phyloP scores from a whole-genome alignment of 805 yeast genomes.

The Priceomyces haplophilus region DNA sequence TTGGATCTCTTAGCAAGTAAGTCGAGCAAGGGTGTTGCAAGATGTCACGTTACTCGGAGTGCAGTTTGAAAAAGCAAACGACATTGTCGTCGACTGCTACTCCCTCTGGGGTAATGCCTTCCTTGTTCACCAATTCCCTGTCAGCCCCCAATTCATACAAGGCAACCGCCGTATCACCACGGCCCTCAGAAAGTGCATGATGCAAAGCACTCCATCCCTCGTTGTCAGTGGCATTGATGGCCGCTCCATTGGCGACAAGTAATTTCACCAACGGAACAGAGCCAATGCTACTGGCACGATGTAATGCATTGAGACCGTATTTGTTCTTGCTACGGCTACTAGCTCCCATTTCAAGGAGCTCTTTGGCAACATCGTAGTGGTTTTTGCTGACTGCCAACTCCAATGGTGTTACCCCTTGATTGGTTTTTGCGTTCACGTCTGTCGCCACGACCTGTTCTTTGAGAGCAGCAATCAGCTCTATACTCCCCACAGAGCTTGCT shows the following conservation, averaged over 20 bases:
- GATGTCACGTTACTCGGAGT: not conserved
- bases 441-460: conserved; percentile 48
- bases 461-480: conserved; percentile 49
- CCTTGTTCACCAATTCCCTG: conserved; percentile 40
- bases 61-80: conserved; percentile 2
- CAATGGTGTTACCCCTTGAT: conserved; percentile 69
- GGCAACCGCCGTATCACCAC: conserved; percentile 66
- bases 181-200: conserved; percentile 89
- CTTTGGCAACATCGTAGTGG: conserved; percentile 51
- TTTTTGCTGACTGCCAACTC: conserved; percentile 76
- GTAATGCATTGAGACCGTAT: conserved; percentile 64
- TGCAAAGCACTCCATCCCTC: conserved; percentile 86
- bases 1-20: not conserved
- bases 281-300: conserved; percentile 82
- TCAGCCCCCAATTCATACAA: conserved; percentile 72
- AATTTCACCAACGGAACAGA: conserved; percentile 52
- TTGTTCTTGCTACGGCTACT: conserved; percentile 66
- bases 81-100: conserved; percentile 37
- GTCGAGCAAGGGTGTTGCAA: too few species aligned
- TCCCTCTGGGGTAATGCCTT: conserved; percentile 45
- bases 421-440: conserved; percentile 59
- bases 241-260: conserved; percentile 46
- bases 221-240: conserved; percentile 66
- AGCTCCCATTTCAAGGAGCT: conserved; percentile 53
- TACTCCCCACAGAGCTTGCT: conserved; percentile 71